Percentiles rank a stretch among this genome's conserved stretches.
These are phyloP conservation scores for Sclerotinia trifoliorum DNA, from an alignment of 2,329 filamentous ascomycete species.

Conservation along the genomic window DNA sequence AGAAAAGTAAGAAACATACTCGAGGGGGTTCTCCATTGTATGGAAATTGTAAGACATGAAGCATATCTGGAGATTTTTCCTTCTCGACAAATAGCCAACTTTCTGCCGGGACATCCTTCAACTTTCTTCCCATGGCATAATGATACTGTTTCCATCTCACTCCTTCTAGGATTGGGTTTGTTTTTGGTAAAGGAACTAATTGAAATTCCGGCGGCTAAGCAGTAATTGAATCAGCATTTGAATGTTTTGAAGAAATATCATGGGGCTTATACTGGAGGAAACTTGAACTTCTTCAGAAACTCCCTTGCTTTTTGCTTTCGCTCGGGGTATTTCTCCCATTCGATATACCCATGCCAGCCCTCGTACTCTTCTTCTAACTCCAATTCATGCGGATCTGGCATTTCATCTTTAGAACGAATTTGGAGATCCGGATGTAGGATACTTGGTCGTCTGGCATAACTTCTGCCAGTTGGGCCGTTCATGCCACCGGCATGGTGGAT, in stretches of 20 bases:
- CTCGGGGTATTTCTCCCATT: constrained; percentile 69
- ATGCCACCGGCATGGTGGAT: neutral
- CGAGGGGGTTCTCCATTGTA: constrained; percentile 63
- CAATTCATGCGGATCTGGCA: constrained; percentile 20
- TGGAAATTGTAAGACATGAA: constrained; percentile 61
- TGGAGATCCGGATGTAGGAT: constrained; percentile 22
- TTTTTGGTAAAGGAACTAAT: constrained; percentile 53
- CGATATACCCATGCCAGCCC: constrained; percentile 50
- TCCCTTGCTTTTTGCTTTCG: constrained; percentile 61
- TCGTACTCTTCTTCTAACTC: constrained; percentile 17
- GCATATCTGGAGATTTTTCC: constrained; percentile 60
- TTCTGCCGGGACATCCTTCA: constrained; percentile 53
- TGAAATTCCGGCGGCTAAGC: constrained; percentile 52
- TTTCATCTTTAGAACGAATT: constrained; percentile 18
- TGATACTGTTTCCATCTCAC: constrained; percentile 60
- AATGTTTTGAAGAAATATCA: neutral
- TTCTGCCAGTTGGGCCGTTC: neutral
- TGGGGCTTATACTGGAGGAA: constrained; percentile 41
- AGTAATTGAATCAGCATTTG: constrained; percentile 4
- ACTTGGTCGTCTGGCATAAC: constrained; percentile 11
- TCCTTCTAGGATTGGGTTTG: constrained; percentile 57
- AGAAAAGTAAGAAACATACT: constrained; percentile 23
- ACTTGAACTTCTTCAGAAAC: constrained; percentile 52
- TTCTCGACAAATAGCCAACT: constrained; percentile 55
- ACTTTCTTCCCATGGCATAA: constrained; percentile 49